Conservation (phyloP, 108 stramenopile species). For the Aurantiochytrium sp. region DNA sequence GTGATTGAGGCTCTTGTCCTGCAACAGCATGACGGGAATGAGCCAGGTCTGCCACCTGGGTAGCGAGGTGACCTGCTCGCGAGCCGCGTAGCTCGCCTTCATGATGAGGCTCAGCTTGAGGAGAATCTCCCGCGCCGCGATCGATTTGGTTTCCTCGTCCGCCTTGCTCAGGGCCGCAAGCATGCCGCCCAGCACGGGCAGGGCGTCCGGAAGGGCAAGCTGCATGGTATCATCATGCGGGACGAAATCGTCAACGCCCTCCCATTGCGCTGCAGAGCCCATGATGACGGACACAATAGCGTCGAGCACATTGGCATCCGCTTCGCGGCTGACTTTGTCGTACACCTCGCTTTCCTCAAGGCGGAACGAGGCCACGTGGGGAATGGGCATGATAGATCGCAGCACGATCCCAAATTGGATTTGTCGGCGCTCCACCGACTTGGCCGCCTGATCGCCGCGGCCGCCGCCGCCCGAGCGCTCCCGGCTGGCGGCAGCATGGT, state of each 20-base stretch:
- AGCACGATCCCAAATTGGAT: constrained; percentile 22
- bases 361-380: constrained; percentile 6
- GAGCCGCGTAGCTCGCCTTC: constrained; percentile 1
- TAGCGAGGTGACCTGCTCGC: constrained; percentile 18
- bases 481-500: not conserved
- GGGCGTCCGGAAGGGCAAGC: not conserved
- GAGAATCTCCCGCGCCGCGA: constrained; percentile 6
- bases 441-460: not conserved
- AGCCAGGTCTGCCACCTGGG: constrained; percentile 19
- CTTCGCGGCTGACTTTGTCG: constrained; percentile 8
- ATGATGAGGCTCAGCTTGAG: not conserved
- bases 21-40: not conserved
- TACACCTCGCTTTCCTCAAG: not conserved
- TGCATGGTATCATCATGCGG: constrained; percentile 1
- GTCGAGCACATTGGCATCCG: not conserved
- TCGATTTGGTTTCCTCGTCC: constrained; percentile 25
- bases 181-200: constrained; percentile 3
- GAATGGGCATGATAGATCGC: not conserved
- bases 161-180: constrained; percentile 20
- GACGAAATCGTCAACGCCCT: constrained; percentile 3
- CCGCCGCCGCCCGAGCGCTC: not conserved
- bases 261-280: not conserved
- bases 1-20: constrained; percentile 20
- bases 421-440: not conserved
- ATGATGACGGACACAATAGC: not conserved